These are phyloP conservation scores for Suhomyces sp. DNA, from an alignment of 805 yeast species.

Conservation along the genomic window DNA sequence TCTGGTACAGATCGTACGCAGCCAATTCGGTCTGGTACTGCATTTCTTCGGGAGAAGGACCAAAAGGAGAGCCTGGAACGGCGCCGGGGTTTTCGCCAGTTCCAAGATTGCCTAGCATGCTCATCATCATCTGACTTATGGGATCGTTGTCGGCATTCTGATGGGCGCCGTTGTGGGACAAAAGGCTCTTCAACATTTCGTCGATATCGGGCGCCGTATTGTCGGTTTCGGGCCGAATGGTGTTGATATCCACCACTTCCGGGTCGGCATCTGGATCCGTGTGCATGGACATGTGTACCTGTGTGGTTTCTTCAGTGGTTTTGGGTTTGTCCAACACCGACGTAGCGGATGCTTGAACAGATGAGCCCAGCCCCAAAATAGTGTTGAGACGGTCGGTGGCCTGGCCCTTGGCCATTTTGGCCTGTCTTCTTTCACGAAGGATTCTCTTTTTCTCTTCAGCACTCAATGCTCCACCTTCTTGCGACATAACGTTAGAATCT, in stretches of 20 bases:
- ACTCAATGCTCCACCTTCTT: slow-evolving; percentile 17
- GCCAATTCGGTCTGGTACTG: slow-evolving; percentile 29
- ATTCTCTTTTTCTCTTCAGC: slow-evolving; percentile 59
- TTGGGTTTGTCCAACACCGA: slow-evolving; percentile 32
- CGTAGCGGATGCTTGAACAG: slow-evolving; percentile 27
- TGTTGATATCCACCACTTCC: slow-evolving; percentile 34
- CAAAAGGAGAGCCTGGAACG: slow-evolving; percentile 1
- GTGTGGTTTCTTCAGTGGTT: slow-evolving; percentile 1
- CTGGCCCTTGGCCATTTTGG: slow-evolving; percentile 56
- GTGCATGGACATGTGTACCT: not conserved
- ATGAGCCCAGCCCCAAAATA: slow-evolving; percentile 38
- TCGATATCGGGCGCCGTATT: slow-evolving; percentile 26
- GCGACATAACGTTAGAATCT: not conserved
- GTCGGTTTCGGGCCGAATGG: slow-evolving; percentile 13
- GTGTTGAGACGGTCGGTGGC: slow-evolving; percentile 52
- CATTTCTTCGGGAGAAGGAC: slow-evolving; percentile 14
- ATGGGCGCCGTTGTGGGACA: slow-evolving; percentile 14
- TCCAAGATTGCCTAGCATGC: slow-evolving; percentile 13
- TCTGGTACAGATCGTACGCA: slow-evolving; percentile 30
- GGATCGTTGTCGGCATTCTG: slow-evolving; percentile 17
- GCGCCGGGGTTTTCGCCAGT: not conserved
- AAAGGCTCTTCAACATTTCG: slow-evolving; percentile 30
- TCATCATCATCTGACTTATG: slow-evolving; percentile 34
- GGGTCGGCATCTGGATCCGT: slow-evolving; percentile 32
- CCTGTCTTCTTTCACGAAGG: slow-evolving; percentile 62